phyloP scores from a whole-genome alignment of 1,284 basidiomycete genomes.

The Stereum hirsutum region DNA sequence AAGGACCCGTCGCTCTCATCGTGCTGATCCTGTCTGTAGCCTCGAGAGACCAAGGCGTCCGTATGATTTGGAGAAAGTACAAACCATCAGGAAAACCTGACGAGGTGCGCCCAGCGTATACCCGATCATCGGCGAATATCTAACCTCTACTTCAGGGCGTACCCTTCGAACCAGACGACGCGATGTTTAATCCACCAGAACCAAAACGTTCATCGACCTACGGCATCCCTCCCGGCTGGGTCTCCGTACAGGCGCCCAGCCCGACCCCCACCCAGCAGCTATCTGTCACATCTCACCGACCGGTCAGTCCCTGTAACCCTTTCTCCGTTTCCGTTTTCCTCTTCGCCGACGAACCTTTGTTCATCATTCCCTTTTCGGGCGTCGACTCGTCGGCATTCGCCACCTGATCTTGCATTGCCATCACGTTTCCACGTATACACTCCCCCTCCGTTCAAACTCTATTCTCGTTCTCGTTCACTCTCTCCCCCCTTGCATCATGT shows the following conservation, averaged over 20 bases:
- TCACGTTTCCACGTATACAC: no score
- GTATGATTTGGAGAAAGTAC: constrained; percentile 57
- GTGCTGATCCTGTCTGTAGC: no score
- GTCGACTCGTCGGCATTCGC: not conserved
- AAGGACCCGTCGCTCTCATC: no score
- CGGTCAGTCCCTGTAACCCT: no score
- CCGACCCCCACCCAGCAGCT: constrained; percentile 10
- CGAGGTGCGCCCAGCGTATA: constrained; percentile 28
- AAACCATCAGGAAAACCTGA: constrained; percentile 66
- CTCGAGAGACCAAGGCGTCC: constrained; percentile 53
- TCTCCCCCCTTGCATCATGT: no score
- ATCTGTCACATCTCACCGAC: no score
- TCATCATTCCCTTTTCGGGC: not conserved
- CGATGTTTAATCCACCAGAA: constrained; percentile 64
- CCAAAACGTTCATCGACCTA: constrained; percentile 16
- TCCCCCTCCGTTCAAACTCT: no score
- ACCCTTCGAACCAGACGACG: constrained; percentile 65
- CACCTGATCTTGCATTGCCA: no score
- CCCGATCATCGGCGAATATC: not conserved
- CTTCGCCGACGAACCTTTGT: constrained; percentile 1
- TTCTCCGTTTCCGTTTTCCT: no score
- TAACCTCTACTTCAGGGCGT: constrained; percentile 34
- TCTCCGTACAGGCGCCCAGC: constrained; percentile 7
- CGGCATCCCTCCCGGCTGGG: constrained; percentile 14
- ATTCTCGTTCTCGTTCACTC: no score